Evolutionary conservation across 306 rosid species (phyloP), one percentile per base, ranked within the genome.

Genomic region (Heteromeles arbutifolia): DNA sequence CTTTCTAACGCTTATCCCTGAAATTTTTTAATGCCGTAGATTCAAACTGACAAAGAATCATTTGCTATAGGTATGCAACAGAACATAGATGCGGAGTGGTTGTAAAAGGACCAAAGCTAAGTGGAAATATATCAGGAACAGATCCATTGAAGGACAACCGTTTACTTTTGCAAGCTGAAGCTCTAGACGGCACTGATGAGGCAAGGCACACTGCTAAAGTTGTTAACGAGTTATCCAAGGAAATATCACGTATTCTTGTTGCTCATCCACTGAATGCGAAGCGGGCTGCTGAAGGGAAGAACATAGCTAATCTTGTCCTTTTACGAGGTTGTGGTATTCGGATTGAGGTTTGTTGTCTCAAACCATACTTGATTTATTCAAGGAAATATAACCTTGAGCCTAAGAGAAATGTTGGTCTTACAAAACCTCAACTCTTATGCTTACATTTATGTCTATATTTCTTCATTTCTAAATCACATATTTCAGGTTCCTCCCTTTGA

Each of bases 21-120:
- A 41, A 52, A 11, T 22, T 48, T 45, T 57, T 25, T 50, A 25
- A 71, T 44, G 6, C 18, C 3, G 64, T 70, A 50, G 11, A 62
- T 15, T 28, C 25, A 62, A 58, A 52, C 19, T 54, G 18, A 44
- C 43, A 22, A 31, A 37, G 56, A 28, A 43, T 29, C 24, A 34
- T 84, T 68, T 82, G 62, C 45, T 74, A 52, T 72, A 94, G 97
- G 88, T 95, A 95, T 87, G 99, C 99, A 67, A 95, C 97, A 31
- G 99, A 92, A 79, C 97, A 95, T 86, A 92, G 99, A 84, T 92
- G 97, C 85, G 99, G 97, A 63, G 97, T 92, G 81, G 99, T 92
- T 48, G 97, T 90, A 43, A 92, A 92, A 85, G 97, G 99, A 77
- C 97, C 97, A 79, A 88, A 72, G 65, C 79, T 95, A 80, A 92